phyloP scores from a whole-genome alignment of 208 protist genomes.

The Naegleria fowleri region DNA sequence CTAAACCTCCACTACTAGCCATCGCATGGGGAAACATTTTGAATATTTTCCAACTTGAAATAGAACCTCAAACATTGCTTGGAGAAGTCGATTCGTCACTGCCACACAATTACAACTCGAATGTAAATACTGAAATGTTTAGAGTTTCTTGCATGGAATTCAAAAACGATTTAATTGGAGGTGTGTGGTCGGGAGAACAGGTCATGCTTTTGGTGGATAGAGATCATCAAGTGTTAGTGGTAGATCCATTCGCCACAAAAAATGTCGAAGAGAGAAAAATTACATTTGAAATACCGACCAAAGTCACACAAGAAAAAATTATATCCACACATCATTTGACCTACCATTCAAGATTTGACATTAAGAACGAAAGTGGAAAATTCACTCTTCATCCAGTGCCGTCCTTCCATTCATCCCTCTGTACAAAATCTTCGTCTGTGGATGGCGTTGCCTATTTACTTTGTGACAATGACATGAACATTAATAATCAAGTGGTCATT shows the following conservation, averaged over 20 bases:
- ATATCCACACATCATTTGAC: background rate
- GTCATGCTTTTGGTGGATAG: background rate
- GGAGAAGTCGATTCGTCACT: background rate
- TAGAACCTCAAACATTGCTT: background rate
- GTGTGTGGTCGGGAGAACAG: background rate
- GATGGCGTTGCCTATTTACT: slow-evolving; percentile 1
- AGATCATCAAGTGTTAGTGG: background rate
- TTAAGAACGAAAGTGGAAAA: background rate
- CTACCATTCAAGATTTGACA: background rate
- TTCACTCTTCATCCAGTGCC: background rate
- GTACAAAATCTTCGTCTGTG: background rate
- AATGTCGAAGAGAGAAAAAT: background rate
- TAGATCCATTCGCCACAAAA: background rate
- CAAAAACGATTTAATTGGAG: background rate
- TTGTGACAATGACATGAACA: background rate
- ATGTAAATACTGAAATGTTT: slow-evolving; percentile 15
- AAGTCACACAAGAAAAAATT: background rate
- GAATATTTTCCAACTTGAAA: background rate
- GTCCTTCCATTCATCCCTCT: background rate
- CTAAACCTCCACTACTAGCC: background rate
- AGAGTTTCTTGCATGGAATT: slow-evolving; percentile 3
- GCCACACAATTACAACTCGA: background rate
- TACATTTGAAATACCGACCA: background rate
- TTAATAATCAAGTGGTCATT: background rate
- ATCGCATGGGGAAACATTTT: slow-evolving; percentile 14